phyloP scores from a whole-genome alignment of 768 basidiomycete genomes.

The Lentinula boryana region DNA sequence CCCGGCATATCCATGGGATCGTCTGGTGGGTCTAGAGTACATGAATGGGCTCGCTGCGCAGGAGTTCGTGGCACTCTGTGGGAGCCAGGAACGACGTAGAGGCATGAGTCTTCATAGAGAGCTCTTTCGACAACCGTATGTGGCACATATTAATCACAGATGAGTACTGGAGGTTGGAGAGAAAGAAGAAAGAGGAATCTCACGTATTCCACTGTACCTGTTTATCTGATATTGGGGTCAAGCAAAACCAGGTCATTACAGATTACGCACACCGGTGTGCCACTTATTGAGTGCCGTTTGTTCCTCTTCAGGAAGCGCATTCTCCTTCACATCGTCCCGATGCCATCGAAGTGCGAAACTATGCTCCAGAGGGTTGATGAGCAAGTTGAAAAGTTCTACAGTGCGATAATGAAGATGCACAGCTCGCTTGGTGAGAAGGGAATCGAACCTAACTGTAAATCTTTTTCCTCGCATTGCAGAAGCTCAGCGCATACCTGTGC shows the following conservation, averaged over 20 bases:
- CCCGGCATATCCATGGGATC: constrained; percentile 72
- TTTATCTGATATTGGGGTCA: neutral
- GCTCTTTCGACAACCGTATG: constrained; percentile 35
- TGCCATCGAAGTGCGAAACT: constrained; percentile 78
- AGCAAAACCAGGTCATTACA: neutral
- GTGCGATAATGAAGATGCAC: neutral
- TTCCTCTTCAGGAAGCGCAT: constrained; percentile 57
- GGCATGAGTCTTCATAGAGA: constrained; percentile 60
- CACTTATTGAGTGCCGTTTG: constrained; percentile 45
- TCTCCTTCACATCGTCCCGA: constrained; percentile 64
- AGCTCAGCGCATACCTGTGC: constrained; percentile 30
- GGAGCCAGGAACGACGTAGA: constrained; percentile 66
- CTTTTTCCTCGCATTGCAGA: constrained; percentile 48
- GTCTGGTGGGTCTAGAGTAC: constrained; percentile 39
- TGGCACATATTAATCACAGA: neutral
- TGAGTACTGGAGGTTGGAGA: no score
- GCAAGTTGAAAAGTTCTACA: constrained; percentile 67
- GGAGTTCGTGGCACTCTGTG: constrained; percentile 53
- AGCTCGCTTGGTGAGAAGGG: neutral
- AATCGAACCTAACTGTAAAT: constrained; percentile 64
- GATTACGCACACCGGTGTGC: constrained; percentile 56
- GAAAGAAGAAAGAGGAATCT: constrained; percentile 11
- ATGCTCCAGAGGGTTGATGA: constrained; percentile 61
- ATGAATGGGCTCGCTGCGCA: constrained; percentile 53
- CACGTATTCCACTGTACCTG: constrained; percentile 84